A percentile compares a stretch with the other conserved stretches of the same genome.
phyloP scores from a whole-genome alignment of 768 basidiomycete species.

The Trametes coccinea region DNA sequence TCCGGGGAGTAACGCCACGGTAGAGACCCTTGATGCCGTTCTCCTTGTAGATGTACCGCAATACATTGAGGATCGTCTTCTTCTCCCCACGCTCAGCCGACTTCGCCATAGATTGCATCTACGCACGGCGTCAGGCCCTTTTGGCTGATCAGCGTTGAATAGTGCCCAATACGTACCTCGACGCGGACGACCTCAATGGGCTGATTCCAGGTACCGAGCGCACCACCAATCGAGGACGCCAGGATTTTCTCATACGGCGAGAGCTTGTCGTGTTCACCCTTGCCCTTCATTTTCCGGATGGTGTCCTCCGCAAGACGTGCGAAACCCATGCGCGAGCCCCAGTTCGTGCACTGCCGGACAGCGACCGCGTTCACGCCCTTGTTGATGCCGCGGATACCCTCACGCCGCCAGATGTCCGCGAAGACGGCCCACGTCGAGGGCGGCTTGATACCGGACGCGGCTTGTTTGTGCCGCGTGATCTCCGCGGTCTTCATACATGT shows the following conservation, averaged over 20 bases:
- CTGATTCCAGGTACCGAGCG: constrained; percentile 98
- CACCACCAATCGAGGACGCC: constrained; percentile 88
- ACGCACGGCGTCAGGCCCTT: background rate
- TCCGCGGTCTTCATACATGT: constrained; percentile 99
- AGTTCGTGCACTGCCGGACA: constrained; percentile 90
- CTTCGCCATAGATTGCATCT: constrained; percentile 99
- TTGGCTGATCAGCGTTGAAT: background rate
- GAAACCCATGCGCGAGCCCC: constrained; percentile 95
- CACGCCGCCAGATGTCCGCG: constrained; percentile 88
- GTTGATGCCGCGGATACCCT: constrained; percentile 95
- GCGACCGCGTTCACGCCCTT: constrained; percentile 98
- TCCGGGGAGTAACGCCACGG: constrained; percentile 95
- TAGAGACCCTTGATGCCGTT: constrained; percentile 97
- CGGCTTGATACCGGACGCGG: constrained; percentile 78
- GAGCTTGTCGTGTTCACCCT: constrained; percentile 72
- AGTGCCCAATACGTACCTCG: constrained; percentile 55
- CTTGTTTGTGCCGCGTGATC: constrained; percentile 94
- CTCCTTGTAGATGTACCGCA: constrained; percentile 93
- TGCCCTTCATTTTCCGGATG: constrained; percentile 79
- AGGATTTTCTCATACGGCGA: constrained; percentile 84
- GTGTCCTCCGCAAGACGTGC: constrained; percentile 85
- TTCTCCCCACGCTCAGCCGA: constrained; percentile 81
- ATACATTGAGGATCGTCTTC: constrained; percentile 87
- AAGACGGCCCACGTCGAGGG: constrained; percentile 95
- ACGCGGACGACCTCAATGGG: constrained; percentile 97